Base-by-base conservation (phyloP, 805 yeast genomes). In the Candida coquimbonensis region DNA sequence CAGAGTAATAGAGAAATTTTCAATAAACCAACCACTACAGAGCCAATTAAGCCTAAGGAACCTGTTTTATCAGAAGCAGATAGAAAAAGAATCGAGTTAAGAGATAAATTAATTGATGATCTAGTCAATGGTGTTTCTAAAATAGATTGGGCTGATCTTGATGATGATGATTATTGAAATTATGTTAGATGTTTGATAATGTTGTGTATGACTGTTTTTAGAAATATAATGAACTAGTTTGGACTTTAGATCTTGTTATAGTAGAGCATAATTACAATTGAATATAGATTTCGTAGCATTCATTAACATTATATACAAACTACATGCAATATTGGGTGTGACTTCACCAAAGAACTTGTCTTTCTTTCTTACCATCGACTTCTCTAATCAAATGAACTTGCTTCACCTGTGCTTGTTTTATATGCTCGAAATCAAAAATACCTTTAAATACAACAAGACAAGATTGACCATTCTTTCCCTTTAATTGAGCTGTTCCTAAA, bases 381-480 rank as follows among this genome's bases (percentile, higher is more conserved):
- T 39, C 42, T 31, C 37, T 47, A 14, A 54, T 49, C 35, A 58
- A 40, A 36, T 53, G 52, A 0, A 56, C 56, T 8, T 50, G 50
- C 2, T 35, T 27, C 12, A 59, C 37, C n/a, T 51, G 49, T 7
- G 59, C 61, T 25, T 55, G 58, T n/a, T 54, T 59, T 17, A 42
- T 36, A 45, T 59, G 61, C 19, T 57, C 62, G 21, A 53, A 46
- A 34, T 56, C 60, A 36, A 56, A 57, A 8, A 52, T 46, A 4
- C 62, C 62, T 29, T 50, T 56, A 40, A 52, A 57, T 1, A 51
- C 55, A 7, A 57, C 55, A 29, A 51, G 48, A 12, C 55, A 54
- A 4, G 34, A 33, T 4, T 44, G 36, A 2, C 48, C 52, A 33
- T 45, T 47, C 39, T 51, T 53, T 7, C 61, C 60, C 26, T 40